phyloP scores from a whole-genome alignment of 2,329 filamentous ascomycete species.

The Calcarisporium arbuscula region DNA sequence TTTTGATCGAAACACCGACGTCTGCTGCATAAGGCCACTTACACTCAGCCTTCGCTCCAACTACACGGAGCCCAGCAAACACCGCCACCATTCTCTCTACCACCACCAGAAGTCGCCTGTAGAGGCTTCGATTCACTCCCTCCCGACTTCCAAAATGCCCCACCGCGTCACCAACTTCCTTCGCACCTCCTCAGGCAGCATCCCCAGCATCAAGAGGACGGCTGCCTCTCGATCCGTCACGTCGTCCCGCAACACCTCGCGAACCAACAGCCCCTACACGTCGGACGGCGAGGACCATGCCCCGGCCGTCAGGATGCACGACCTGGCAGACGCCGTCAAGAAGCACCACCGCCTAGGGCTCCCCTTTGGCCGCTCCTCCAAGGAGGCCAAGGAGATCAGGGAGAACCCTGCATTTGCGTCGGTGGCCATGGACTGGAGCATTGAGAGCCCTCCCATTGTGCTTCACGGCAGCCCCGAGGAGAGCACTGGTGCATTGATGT shows the following conservation, averaged over 20 bases:
- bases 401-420: conserved; percentile 26
- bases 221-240: conserved; percentile 22
- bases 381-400: conserved; percentile 29
- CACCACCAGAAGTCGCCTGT: too few species aligned
- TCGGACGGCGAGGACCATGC: conserved; percentile 29
- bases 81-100: too few species aligned
- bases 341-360: conserved; percentile 37
- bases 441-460: conserved; percentile 83
- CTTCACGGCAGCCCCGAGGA: conserved; percentile 70
- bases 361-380: conserved; percentile 25
- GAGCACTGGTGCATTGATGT: conserved; percentile 80
- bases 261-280: conserved; percentile 25
- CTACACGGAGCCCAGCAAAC: too few species aligned
- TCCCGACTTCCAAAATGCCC: conserved; percentile 43
- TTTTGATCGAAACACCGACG: too few species aligned
- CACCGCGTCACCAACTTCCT: conserved; percentile 53
- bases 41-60: too few species aligned
- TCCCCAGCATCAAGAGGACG: conserved; percentile 41
- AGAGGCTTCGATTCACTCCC: too few species aligned
- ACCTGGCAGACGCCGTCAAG: conserved; percentile 30
- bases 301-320: conserved; percentile 30
- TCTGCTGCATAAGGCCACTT: too few species aligned
- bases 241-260: conserved; percentile 18
- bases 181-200: conserved; percentile 48
- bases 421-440: conserved; percentile 46